These are phyloP conservation scores for Pestalotiopsis sp. DNA, from an alignment of 2,329 filamentous ascomycete genomes.

Conservation along the genomic window DNA sequence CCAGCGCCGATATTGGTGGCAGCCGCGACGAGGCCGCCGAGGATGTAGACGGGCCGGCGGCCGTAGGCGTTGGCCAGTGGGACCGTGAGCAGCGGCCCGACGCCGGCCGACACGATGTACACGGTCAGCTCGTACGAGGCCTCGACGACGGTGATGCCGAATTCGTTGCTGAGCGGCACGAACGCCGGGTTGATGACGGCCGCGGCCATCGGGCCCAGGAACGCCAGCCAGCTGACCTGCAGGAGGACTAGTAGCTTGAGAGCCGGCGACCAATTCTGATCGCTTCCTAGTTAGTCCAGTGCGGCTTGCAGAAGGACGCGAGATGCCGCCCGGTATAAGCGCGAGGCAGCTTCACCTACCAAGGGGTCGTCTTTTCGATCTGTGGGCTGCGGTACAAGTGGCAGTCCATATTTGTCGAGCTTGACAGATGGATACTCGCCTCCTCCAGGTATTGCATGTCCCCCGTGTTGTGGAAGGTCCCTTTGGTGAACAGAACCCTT, in stretches of 20 bases:
- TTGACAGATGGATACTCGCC: not conserved
- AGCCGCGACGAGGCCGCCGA: slow-evolving; percentile 29
- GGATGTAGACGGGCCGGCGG: slow-evolving; percentile 31
- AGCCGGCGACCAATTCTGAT: not conserved
- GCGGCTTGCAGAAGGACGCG: not conserved
- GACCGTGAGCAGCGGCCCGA: slow-evolving; percentile 28
- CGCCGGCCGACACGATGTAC: slow-evolving; percentile 32
- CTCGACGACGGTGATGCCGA: slow-evolving; percentile 29
- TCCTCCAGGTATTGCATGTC: not conserved
- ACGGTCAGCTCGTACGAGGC: slow-evolving; percentile 34
- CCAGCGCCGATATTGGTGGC: slow-evolving; percentile 26
- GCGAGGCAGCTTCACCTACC: not conserved
- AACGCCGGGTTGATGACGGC: slow-evolving; percentile 33
- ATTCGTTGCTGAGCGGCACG: slow-evolving; percentile 27
- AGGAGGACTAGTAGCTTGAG: slow-evolving; percentile 12
- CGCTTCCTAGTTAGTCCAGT: not conserved
- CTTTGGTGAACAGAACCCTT: not conserved
- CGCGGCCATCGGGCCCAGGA: slow-evolving; percentile 28
- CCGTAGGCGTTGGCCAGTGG: slow-evolving; percentile 34
- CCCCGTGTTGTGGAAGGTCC: not conserved
- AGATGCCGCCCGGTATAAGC: not conserved
- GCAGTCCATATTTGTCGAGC: slow-evolving; percentile 8
- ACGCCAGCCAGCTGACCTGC: slow-evolving; percentile 31
- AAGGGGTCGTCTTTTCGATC: slow-evolving; percentile 6
- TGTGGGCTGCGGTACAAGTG: slow-evolving; percentile 4